A percentile compares a stretch with the other conserved stretches of the same genome.
Evolutionary conservation across 106 monocot species (phyloP).

Genomic region (Dendrobium nobile): DNA sequence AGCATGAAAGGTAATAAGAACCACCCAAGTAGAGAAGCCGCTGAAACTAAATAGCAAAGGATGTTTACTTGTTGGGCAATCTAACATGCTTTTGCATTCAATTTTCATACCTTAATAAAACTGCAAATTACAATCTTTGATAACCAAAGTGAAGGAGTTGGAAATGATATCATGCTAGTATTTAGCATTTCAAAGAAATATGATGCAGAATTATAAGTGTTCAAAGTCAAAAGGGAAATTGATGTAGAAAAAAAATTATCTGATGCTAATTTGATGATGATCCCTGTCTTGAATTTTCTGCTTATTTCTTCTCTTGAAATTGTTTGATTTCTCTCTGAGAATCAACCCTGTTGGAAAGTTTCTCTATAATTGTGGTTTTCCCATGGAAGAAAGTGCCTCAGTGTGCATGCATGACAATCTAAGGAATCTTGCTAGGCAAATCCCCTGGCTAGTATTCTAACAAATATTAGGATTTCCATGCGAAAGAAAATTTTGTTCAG

Average conservation of each 20-base stretch:
- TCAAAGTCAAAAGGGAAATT: background rate
- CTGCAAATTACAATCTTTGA: background rate
- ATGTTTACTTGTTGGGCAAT: background rate
- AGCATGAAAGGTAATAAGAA: background rate
- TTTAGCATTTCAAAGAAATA: background rate
- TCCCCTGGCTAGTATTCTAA: background rate
- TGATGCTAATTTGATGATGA: too few relatives aligned
- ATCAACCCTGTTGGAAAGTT: background rate
- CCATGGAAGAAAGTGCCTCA: background rate
- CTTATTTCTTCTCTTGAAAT: too few relatives aligned
- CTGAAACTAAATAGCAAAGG: background rate
- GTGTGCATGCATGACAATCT: background rate
- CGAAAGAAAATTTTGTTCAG: background rate
- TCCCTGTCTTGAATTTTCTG: too few relatives aligned
- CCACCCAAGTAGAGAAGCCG: background rate
- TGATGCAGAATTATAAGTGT: background rate
- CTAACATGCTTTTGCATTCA: background rate
- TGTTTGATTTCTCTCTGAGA: too few relatives aligned
- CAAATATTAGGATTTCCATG: background rate
- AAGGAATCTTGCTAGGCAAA: background rate
- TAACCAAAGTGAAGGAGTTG: background rate
- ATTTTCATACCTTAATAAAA: background rate
- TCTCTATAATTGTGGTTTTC: background rate
- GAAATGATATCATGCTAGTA: background rate
- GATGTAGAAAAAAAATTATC: background rate